phyloP scores from a whole-genome alignment of 1,284 basidiomycete species.

The Violaceomyces palustris region DNA sequence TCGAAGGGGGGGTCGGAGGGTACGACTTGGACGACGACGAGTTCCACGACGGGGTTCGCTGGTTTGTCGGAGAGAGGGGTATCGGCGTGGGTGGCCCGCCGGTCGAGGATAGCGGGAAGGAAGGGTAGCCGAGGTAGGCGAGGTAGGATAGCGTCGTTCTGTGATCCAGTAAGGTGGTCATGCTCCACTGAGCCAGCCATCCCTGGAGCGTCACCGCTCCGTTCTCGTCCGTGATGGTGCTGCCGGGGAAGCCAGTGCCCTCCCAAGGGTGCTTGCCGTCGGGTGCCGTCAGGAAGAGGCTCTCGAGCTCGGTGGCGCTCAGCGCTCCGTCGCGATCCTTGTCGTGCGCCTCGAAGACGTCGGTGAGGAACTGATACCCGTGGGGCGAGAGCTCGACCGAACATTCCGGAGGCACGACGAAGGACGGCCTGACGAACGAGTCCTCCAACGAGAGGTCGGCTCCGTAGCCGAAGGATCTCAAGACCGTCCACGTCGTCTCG shows the following conservation, averaged over 20 bases:
- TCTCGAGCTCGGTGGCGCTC: constrained; percentile 75
- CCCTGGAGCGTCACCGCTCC: constrained; percentile 91
- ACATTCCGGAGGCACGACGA: constrained; percentile 86
- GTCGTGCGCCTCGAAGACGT: constrained; percentile 93
- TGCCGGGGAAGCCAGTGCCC: constrained; percentile 58
- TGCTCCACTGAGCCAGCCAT: constrained; percentile 98
- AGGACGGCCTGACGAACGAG: constrained; percentile 58
- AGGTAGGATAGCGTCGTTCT: constrained; percentile 88
- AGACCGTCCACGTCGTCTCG: constrained; percentile 96
- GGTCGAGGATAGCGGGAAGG: constrained; percentile 25
- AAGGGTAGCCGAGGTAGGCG: constrained; percentile 83
- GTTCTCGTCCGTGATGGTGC: constrained; percentile 79
- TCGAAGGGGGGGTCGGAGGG: constrained; percentile 22
- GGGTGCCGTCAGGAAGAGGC: constrained; percentile 87
- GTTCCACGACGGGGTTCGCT: constrained; percentile 10
- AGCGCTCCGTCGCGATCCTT: constrained; percentile 95
- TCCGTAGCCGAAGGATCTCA: constrained; percentile 91
- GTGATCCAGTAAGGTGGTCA: constrained; percentile 92
- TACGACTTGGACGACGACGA: too few relatives aligned
- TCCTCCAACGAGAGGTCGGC: constrained; percentile 72
- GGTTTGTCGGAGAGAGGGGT: constrained; percentile 11
- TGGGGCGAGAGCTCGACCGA: constrained; percentile 87
- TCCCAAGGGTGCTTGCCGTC: constrained; percentile 54
- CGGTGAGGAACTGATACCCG: constrained; percentile 95
- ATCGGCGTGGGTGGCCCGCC: constrained; percentile 10